Percentiles rank a stretch among this genome's conserved stretches.
Conservation (phyloP, 768 basidiomycete species). For the Pulveroboletus sp. region DNA sequence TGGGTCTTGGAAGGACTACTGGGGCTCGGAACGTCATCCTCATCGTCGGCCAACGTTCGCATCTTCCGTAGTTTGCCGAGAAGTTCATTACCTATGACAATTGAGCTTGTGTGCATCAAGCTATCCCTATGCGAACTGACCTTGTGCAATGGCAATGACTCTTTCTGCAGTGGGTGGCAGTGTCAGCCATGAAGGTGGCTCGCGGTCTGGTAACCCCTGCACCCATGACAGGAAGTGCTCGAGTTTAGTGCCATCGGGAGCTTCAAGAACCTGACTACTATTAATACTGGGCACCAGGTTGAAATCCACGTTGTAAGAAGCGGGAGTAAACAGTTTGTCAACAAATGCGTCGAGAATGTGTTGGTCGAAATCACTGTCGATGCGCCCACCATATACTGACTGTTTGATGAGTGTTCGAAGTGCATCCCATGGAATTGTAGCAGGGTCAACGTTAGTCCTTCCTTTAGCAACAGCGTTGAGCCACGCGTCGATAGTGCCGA, state of each 20-base stretch:
- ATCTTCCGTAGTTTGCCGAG: conserved; percentile 89
- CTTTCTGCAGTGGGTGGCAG: conserved; percentile 90
- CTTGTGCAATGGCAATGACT: conserved; percentile 88
- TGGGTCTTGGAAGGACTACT: conserved; percentile 59
- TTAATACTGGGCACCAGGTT: conserved; percentile 68
- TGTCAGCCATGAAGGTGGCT: conserved; percentile 92
- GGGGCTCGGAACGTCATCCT: conserved; percentile 55
- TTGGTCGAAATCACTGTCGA: conserved; percentile 96
- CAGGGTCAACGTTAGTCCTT: conserved; percentile 87
- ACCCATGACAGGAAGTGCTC: conserved; percentile 92
- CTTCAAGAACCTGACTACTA: conserved; percentile 53
- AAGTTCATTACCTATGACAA: conserved; percentile 63
- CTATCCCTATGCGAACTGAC: conserved; percentile 36
- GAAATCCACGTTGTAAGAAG: conserved; percentile 92
- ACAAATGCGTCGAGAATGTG: conserved; percentile 90
- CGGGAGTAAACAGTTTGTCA: conserved; percentile 79
- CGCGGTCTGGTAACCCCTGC: conserved; percentile 80
- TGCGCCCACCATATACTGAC: conserved; percentile 90
- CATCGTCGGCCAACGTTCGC: conserved; percentile 83
- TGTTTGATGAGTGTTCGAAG: conserved; percentile 92
- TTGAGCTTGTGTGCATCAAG: conserved; percentile 1
- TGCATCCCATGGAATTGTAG: conserved; percentile 90
- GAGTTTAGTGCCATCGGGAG: conserved; percentile 90
- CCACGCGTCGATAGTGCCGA: conserved; percentile 91
- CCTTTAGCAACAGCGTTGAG: conserved; percentile 77